phyloP scores from a whole-genome alignment of 2,329 filamentous ascomycete genomes.

The Aspergillus sp. region DNA sequence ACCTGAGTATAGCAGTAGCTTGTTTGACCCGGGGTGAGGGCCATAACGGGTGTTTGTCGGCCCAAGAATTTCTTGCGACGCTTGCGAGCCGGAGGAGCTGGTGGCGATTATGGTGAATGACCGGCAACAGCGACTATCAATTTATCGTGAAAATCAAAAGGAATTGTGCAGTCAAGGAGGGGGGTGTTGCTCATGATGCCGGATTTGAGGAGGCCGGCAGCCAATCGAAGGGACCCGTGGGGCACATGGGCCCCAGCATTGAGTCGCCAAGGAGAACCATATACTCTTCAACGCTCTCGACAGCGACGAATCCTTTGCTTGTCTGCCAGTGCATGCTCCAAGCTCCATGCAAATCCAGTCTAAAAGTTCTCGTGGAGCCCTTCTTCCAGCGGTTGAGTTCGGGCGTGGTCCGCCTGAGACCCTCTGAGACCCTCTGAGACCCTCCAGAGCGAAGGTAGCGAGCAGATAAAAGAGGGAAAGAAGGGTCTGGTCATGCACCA shows the following conservation, averaged over 20 bases:
- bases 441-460: background rate
- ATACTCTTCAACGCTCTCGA: background rate
- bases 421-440: background rate
- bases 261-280: background rate
- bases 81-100: background rate
- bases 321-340: background rate
- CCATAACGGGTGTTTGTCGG: no score
- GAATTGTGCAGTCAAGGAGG: background rate
- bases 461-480: slow-evolving; percentile 13
- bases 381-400: background rate
- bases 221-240: slow-evolving; percentile 1
- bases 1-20: background rate
- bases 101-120: background rate
- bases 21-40: background rate
- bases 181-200: background rate
- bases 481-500: slow-evolving; percentile 1
- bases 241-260: slow-evolving; percentile 4
- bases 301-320: slow-evolving; percentile 11
- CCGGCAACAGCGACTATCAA: background rate
- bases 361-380: background rate
- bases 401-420: background rate
- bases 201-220: background rate
- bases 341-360: background rate
- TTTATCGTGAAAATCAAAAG: background rate
- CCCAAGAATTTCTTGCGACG: background rate